A percentile compares a stretch with the other conserved stretches of the same genome.
These are phyloP conservation scores for Acacia melanoxylon DNA, from an alignment of 306 rosid species.

Conservation along the genomic window DNA sequence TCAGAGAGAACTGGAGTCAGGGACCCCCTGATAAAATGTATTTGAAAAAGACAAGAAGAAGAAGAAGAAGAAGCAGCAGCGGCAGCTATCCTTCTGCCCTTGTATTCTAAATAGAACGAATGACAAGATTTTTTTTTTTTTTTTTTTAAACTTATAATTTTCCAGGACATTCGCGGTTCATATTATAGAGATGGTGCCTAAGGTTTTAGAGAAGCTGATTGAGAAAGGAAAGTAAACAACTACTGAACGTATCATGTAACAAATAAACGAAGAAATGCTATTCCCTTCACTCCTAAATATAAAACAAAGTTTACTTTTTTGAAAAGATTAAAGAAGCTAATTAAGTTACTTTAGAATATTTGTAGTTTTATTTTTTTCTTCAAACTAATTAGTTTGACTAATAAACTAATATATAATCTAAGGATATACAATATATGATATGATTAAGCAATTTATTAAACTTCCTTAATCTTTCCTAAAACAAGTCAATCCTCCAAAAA, in stretches of 20 bases:
- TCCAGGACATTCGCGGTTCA: not conserved
- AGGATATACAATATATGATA: too few relatives aligned
- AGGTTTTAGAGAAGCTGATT: not conserved
- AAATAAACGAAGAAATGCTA: not conserved
- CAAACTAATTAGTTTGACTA: too few relatives aligned
- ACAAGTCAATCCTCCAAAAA: too few relatives aligned
- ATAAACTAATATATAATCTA: too few relatives aligned
- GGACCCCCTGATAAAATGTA: not conserved
- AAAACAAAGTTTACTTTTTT: too few relatives aligned
- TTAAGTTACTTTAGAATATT: too few relatives aligned
- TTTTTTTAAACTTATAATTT: not conserved
- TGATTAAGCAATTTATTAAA: too few relatives aligned
- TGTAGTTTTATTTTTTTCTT: too few relatives aligned
- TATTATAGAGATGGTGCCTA: slow-evolving; percentile 3
- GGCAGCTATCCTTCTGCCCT: not conserved
- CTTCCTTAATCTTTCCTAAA: too few relatives aligned
- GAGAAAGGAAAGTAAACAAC: not conserved
- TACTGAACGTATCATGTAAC: not conserved
- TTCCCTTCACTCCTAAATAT: too few relatives aligned
- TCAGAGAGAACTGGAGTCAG: not conserved
- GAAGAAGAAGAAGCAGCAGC: not conserved
- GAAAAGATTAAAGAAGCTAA: too few relatives aligned
- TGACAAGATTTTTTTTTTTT: too few relatives aligned
- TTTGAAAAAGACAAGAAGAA: not conserved
- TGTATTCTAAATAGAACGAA: not conserved